Percentiles rank a stretch among this genome's conserved stretches.
phyloP scores from a whole-genome alignment of 1,139 yeast genomes.

The Arxiozyma bovina region DNA sequence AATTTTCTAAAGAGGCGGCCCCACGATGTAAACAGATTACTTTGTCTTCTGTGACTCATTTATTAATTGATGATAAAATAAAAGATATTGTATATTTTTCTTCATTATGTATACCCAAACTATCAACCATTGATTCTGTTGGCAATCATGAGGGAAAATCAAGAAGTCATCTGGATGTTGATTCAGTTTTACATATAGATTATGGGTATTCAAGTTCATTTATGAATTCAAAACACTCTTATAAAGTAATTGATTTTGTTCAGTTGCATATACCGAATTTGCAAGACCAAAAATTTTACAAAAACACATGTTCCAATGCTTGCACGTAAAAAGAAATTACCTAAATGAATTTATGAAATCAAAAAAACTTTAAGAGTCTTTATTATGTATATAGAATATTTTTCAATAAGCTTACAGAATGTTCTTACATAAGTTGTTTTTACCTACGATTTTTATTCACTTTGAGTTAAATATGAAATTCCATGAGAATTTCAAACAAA shows the following conservation, averaged over 20 bases:
- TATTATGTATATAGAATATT: too few relatives aligned
- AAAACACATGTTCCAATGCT: conserved; percentile 1
- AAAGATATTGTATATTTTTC: conserved; percentile 14
- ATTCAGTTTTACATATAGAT: not conserved
- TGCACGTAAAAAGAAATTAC: too few relatives aligned
- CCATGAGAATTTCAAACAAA: too few relatives aligned
- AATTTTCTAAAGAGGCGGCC: not conserved
- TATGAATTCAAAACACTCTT: conserved; percentile 9
- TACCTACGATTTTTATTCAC: too few relatives aligned
- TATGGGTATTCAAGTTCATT: not conserved
- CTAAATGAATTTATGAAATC: not conserved
- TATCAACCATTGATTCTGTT: not conserved
- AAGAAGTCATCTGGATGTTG: too few relatives aligned
- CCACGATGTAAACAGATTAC: conserved; percentile 12
- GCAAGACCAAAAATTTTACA: conserved; percentile 10
- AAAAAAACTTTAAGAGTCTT: too few relatives aligned
- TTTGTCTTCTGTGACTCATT: conserved; percentile 9
- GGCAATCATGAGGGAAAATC: not conserved
- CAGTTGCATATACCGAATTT: conserved; percentile 11
- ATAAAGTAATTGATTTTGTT: conserved; percentile 6
- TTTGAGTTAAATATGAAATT: too few relatives aligned
- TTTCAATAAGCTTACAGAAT: too few relatives aligned
- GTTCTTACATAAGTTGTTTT: too few relatives aligned
- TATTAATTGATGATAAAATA: conserved; percentile 15
- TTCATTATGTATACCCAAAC: not conserved